Base-by-base conservation (phyloP, 2,329 filamentous ascomycete species). In the Decorospora gaudefroyi region DNA sequence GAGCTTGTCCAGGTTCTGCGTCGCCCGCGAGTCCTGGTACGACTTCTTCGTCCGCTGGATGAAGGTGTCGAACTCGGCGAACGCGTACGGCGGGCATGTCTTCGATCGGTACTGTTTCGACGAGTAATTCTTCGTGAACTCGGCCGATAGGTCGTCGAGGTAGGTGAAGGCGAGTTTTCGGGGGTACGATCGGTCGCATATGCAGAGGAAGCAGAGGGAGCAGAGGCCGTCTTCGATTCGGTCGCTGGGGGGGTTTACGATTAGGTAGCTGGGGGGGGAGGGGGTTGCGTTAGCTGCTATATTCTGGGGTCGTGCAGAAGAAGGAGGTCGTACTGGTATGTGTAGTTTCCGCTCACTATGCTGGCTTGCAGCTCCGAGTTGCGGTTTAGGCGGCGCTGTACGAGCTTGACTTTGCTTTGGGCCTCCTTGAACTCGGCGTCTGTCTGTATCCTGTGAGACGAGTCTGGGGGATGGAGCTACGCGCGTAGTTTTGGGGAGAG, bases 101-200 rank as follows among this genome's bases (percentile, higher is more conserved):
- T 88, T 83, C 28, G 81, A 83, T 64, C 87, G 83, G 59, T 95
- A 85, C 73, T 93, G 87, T 42, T 78, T 68, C 12, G 81, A 69
- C 33, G 85, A 81, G 78, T 99, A 95, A 44, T 86, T 90, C 55
- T 84, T 91, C 53, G 85, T 85, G 78, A 99, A 99, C 77, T 99
- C 93, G 71, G 83, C 82, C 46, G 88, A 82, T 41, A 99, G 82
- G 76, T 99, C 93, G 61, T 89, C 84, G 49, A 99, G 90, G 80
- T 97, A 99, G 50, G 92, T 96, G 74, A 99, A 96, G 66, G 95
- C 92, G 34, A 99, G 87, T 75, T 99, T 97, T 73, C 93, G 92
- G 46, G 93, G 92, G 78, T 97, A 99, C 43, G 89, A 89, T 45
- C 84, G 81, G 72, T 96, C 91, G 78, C 88, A 91, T 73, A 99